Conservation (phyloP, 352 stramenopile genomes). For the Phytophthora agathidicida region DNA sequence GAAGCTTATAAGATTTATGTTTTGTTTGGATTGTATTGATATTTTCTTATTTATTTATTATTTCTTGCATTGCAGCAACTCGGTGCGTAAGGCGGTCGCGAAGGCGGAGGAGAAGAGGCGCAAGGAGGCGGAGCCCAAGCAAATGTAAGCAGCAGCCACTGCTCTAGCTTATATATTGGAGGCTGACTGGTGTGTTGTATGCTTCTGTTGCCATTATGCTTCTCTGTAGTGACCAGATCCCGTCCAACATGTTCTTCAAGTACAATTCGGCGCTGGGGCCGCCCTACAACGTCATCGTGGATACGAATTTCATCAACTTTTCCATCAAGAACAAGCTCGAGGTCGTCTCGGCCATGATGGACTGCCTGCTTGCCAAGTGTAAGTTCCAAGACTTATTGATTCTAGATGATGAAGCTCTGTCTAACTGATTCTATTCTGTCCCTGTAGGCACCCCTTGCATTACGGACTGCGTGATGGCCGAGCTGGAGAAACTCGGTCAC, state of each 20-base stretch:
- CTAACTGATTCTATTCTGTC: not conserved
- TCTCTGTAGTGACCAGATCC: conserved; percentile 91
- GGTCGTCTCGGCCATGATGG: conserved; percentile 99
- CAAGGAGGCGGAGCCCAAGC: conserved; percentile 91
- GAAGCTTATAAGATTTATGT: no score
- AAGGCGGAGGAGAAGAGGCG: conserved; percentile 89
- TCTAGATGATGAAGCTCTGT: not conserved
- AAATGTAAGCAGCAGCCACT: conserved; percentile 75
- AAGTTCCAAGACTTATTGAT: conserved; percentile 23
- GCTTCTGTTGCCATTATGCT: not conserved
- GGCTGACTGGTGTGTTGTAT: conserved; percentile 22
- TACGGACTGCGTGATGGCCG: conserved; percentile 99
- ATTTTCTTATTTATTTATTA: not conserved
- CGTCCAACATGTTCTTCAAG: conserved; percentile 99
- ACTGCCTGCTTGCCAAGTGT: conserved; percentile 99
- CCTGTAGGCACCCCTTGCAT: conserved; percentile 93
- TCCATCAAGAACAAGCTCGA: conserved; percentile 99
- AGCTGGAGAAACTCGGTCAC: conserved; percentile 99
- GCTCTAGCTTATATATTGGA: no score
- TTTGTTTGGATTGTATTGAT: conserved; percentile 1
- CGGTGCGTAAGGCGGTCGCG: conserved; percentile 73
- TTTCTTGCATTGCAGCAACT: conserved; percentile 54
- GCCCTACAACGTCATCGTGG: conserved; percentile 98
- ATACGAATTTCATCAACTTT: conserved; percentile 99
- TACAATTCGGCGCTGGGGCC: conserved; percentile 99